Base-by-base conservation (phyloP, 1,284 basidiomycete species). In the Cutaneotrichosporon sp. region DNA sequence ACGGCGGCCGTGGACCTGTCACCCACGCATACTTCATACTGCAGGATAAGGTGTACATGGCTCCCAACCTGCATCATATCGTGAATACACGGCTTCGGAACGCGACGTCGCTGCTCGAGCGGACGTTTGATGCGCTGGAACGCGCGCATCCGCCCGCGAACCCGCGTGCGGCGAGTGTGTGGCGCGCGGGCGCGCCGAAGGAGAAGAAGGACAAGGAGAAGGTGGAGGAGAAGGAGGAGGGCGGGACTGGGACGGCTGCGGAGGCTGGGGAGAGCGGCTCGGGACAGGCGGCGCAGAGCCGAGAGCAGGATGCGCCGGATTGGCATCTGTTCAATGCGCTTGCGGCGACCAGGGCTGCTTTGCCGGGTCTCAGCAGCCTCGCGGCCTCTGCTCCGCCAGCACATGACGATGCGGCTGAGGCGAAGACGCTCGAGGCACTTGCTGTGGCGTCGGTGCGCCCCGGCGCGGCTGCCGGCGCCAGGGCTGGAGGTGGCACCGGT, bases 261-360 rank as follows among this genome's bases (percentile, higher is more conserved):
- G 29, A 31, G 29, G 29, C 29, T 31, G 29, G 16, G 26, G 38
- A 16, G n/a, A 16, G 22, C 14, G 5, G 11, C 9, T 16, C 16
- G 17, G 31, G 22, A 42, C 29, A 39, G 26, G 46, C 32, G 31
- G 24, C 24, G n/a, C 14, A 26, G 27, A 33, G 25, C 16, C 11
- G 25, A 38, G 19, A 27, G 34, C 29, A 20, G 6, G 11, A 25
- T 24, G 17, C 29, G 27, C 63, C 66, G 4, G 68, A 72, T 52
- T 71, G 61, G 60, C 59, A 63, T 45, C 62, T 73, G 24, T 64
- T 64, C 44, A 61, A 70, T 46, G 69, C 71, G 3, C 57, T 73
- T 0, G 46, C 53, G 22, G 52, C 64, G 4, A 71, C 71, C 22
- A 57, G 63, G 6, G 44, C 52, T 4, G 53, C 67, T 0, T 42